Evolutionary conservation across 2,329 filamentous ascomycete genomes (phyloP), one percentile per base, ranked within the genome.

Genomic region (Magnaporthales sp.): DNA sequence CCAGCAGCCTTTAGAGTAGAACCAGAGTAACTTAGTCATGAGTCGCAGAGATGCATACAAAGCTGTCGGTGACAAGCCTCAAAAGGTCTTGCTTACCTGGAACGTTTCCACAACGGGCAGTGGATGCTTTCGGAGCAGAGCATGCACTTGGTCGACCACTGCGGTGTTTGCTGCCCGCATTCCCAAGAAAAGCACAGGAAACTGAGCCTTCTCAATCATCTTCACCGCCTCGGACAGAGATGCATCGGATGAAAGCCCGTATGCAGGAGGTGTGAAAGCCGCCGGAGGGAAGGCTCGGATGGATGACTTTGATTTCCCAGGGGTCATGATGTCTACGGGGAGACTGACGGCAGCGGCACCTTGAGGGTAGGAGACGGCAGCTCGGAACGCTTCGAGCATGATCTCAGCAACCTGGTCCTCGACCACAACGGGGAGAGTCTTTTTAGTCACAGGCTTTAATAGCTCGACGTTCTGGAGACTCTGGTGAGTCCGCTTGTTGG

Each of bases 81-180:
- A 15, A 51, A 19, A 6, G 38, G n/a, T 4, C 38, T 51, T 51
- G 38, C 56, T 60, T 6, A 60, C 56, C 56, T 83, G 80, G 71
- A 83, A 83, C 0, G 80, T 83, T 71, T 83, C 80, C n/a, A 83
- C 75, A 1, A 81, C 79, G 1, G 80, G 79, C 8, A 82, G 75
- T 0, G 78, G 78, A 68, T 77, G 75, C 62, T 76, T 77, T 8
- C 71, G 70, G 9, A 82, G 74, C 63, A 82, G 77, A 0, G 74
- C 71, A 10, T 79, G 79, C 10, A 82, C 77, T 1, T 77, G 77
- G 1, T 69, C 72, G 3, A 82, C 79, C 5, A 80, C 78, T 11
- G 74, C 71, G 9, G 75, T 72, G 63, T 76, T 77, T 7, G 78
- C 77, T 4, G 80, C 78, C 62, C 80, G 71, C 70, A 79, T 77